These are phyloP conservation scores for Chiua virens DNA, from an alignment of 768 basidiomycete species.

Conservation along the genomic window DNA sequence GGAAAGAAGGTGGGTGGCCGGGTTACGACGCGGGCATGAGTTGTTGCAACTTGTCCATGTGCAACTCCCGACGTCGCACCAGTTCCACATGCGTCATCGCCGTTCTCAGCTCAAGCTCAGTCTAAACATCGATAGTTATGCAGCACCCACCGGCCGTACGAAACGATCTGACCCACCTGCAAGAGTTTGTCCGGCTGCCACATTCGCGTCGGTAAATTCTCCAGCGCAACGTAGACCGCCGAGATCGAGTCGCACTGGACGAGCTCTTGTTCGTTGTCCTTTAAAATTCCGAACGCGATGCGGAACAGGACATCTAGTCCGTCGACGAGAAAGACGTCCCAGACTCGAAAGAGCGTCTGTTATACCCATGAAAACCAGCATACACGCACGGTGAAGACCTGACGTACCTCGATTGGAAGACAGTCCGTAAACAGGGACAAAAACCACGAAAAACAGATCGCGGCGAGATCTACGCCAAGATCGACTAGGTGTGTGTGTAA, in stretches of 20 bases:
- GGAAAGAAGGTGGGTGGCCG: neutral
- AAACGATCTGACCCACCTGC: constrained; percentile 50
- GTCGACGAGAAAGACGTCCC: constrained; percentile 95
- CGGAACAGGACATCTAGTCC: constrained; percentile 91
- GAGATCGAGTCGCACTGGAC: constrained; percentile 82
- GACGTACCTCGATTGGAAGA: constrained; percentile 84
- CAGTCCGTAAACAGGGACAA: constrained; percentile 95
- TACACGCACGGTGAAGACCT: neutral
- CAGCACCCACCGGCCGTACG: neutral
- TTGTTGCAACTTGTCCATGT: constrained; percentile 46
- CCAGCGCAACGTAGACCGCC: constrained; percentile 85
- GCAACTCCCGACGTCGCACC: constrained; percentile 50
- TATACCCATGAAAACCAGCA: neutral
- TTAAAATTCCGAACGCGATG: constrained; percentile 84
- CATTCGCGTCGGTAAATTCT: constrained; percentile 87
- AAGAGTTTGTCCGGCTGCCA: constrained; percentile 92
- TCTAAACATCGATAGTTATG: constrained; percentile 30
- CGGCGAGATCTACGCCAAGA: constrained; percentile 86
- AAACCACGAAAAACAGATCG: constrained; percentile 99
- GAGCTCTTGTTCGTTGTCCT: constrained; percentile 80
- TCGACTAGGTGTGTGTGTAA: constrained; percentile 72
- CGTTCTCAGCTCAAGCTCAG: constrained; percentile 57
- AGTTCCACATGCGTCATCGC: constrained; percentile 56
- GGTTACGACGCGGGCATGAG: constrained; percentile 34
- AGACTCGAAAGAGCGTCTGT: constrained; percentile 90